Conservation (phyloP, 2,329 filamentous ascomycete species). For the Lasiodiplodia hormozganensis region DNA sequence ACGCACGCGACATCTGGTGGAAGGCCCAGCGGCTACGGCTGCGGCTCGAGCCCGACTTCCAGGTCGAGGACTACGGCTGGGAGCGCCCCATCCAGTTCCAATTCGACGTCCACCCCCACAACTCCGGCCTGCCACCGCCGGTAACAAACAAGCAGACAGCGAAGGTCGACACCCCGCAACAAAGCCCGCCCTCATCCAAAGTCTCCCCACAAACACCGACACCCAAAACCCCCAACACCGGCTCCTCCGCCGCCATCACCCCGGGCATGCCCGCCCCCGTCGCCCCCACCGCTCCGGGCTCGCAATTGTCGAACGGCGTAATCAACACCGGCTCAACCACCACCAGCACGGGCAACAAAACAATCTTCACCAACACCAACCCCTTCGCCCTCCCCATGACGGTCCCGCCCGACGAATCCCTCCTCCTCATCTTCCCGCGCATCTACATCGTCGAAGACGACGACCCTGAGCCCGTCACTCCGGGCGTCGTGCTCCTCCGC, state of each 20-base stretch:
- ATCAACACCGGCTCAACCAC: not conserved
- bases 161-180: not conserved
- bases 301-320: not conserved
- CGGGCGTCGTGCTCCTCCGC: slow-evolving; percentile 7
- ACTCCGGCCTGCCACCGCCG: not conserved
- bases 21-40: slow-evolving; percentile 17
- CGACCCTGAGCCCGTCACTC: slow-evolving; percentile 20
- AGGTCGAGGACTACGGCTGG: slow-evolving; percentile 25
- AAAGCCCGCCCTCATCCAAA: not conserved
- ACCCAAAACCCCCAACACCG: not conserved
- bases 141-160: not conserved
- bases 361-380: not conserved
- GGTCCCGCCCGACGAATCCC: slow-evolving; percentile 1
- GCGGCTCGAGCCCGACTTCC: slow-evolving; percentile 27
- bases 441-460: slow-evolving; percentile 27
- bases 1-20: slow-evolving; percentile 25
- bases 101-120: not conserved
- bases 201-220: not conserved
- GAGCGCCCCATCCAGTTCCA: slow-evolving; percentile 21
- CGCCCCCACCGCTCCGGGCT: not conserved
- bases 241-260: not conserved
- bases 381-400: not conserved
- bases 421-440: slow-evolving; percentile 23
- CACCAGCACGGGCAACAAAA: not conserved
- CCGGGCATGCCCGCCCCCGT: slow-evolving; percentile 1